These are phyloP conservation scores for Arthroderma uncinatum DNA, from an alignment of 2,329 filamentous ascomycete species.

Conservation along the genomic window DNA sequence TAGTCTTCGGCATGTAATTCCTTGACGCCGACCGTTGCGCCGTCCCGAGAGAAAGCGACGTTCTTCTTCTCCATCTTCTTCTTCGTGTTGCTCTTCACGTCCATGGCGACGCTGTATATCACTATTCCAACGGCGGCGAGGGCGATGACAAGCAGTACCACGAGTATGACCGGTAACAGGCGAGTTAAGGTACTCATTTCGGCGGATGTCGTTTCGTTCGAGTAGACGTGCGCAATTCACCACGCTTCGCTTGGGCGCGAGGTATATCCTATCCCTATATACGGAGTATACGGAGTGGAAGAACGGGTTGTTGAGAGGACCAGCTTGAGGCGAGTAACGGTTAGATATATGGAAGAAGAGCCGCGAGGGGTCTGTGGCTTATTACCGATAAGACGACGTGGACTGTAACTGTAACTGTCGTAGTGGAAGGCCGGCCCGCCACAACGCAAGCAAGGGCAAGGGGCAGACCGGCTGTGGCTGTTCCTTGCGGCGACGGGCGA, in stretches of 20 bases:
- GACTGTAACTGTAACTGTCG: not conserved
- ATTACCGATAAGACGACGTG: not conserved
- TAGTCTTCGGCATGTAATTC: conserved; percentile 48
- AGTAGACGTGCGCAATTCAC: too few species aligned
- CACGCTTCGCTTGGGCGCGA: not conserved
- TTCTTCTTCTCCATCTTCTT: conserved; percentile 55
- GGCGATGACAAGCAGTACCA: conserved; percentile 43
- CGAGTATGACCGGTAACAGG: conserved; percentile 46
- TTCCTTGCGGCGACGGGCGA: not conserved
- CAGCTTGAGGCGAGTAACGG: not conserved
- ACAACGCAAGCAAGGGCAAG: not conserved
- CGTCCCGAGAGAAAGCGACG: conserved; percentile 49
- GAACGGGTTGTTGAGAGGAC: not conserved
- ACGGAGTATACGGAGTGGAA: not conserved
- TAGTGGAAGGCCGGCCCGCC: not conserved
- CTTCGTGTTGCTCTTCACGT: conserved; percentile 46
- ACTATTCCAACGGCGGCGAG: conserved; percentile 46
- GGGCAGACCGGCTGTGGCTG: not conserved
- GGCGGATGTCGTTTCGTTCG: not conserved
- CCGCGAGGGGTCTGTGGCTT: not conserved
- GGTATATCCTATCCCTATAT: not conserved
- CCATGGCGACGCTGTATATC: conserved; percentile 47
- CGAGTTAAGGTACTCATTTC: conserved; percentile 8
- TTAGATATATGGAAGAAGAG: not conserved
- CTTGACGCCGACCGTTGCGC: conserved; percentile 50